Evolutionary conservation across 441 rosid species (phyloP).

Genomic region (California macrophylla): DNA sequence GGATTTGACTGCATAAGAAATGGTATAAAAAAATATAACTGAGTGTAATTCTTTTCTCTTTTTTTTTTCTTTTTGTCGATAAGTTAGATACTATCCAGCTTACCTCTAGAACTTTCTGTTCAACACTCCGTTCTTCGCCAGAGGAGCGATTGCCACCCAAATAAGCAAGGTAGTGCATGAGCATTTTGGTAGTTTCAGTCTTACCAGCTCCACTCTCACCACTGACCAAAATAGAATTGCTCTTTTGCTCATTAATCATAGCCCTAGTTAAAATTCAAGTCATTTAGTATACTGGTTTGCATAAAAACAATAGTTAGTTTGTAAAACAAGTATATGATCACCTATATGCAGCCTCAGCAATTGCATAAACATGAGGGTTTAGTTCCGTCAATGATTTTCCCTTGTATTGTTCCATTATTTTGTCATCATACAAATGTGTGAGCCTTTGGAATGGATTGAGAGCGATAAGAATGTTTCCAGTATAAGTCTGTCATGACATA

Average conservation of each 20-base stretch:
- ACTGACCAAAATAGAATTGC: slow-evolving; percentile 95
- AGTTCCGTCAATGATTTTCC: slow-evolving; percentile 80
- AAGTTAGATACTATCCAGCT: slow-evolving; percentile 10
- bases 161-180: slow-evolving; percentile 91
- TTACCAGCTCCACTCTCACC: slow-evolving; percentile 99
- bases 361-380: slow-evolving; percentile 76
- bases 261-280: slow-evolving; percentile 42
- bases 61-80: background rate
- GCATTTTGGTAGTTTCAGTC: slow-evolving; percentile 93
- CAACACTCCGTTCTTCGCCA: slow-evolving; percentile 75
- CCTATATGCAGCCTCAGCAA: slow-evolving; percentile 92
- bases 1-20: slow-evolving; percentile 64
- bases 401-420: slow-evolving; percentile 86
- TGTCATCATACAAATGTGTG: slow-evolving; percentile 68
- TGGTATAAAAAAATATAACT: slow-evolving; percentile 25
- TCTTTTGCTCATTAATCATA: slow-evolving; percentile 71
- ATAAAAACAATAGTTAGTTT: background rate
- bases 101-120: slow-evolving; percentile 93
- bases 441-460: slow-evolving; percentile 85
- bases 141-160: slow-evolving; percentile 68
- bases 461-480: slow-evolving; percentile 81
- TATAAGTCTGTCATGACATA: slow-evolving; percentile 51
- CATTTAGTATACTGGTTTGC: slow-evolving; percentile 1
- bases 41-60: background rate
- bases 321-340: slow-evolving; percentile 20